Conservation (phyloP, 768 basidiomycete species). For the Rhodotorula paludigena region DNA sequence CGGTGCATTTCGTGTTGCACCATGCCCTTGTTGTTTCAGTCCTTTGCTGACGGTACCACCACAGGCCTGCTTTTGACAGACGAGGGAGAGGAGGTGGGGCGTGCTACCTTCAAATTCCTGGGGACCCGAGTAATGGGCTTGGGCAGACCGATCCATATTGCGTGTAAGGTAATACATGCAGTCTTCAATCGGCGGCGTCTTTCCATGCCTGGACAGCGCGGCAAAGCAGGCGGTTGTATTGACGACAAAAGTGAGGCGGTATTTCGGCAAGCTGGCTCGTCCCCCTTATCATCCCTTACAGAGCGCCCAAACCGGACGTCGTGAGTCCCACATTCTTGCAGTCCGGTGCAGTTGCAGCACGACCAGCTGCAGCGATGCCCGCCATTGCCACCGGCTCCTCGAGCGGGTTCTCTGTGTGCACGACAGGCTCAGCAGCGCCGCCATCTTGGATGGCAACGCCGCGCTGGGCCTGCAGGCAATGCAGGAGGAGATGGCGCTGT, state of each 20-base stretch:
- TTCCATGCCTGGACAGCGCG: too few relatives aligned
- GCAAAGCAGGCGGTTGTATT: too few relatives aligned
- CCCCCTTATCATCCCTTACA: too few relatives aligned
- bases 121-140: background rate
- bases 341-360: background rate
- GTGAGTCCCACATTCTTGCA: too few relatives aligned
- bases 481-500: slow-evolving; percentile 6
- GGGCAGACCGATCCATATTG: too few relatives aligned
- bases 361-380: background rate
- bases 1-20: background rate
- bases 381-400: background rate
- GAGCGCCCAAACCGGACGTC: too few relatives aligned
- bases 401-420: background rate
- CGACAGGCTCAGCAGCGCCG: too few relatives aligned
- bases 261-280: too few relatives aligned
- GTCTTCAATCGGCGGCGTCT: too few relatives aligned
- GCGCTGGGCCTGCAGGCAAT: background rate
- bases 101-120: slow-evolving; percentile 4
- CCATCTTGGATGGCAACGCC: background rate
- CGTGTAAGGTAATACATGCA: too few relatives aligned
- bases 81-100: slow-evolving; percentile 10
- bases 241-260: too few relatives aligned
- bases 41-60: background rate
- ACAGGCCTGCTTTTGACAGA: slow-evolving; percentile 5
- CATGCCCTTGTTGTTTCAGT: background rate